Percentiles rank a stretch among this genome's conserved stretches.
Evolutionary conservation across 768 basidiomycete genomes (phyloP).

Genomic region (Hericium alpestre): DNA sequence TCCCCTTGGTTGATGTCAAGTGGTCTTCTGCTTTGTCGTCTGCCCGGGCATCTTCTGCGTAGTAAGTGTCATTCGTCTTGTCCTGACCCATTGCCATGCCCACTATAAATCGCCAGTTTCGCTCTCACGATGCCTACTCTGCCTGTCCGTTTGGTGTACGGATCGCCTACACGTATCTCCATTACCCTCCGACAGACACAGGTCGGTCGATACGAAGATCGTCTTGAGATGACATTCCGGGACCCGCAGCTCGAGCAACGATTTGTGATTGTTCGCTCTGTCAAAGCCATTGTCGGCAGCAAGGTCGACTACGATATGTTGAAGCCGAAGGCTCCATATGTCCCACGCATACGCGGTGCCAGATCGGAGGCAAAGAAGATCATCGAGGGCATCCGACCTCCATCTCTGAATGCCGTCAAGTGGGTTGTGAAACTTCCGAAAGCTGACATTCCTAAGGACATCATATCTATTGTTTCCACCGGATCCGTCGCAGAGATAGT

Average conservation of each 20-base stretch:
- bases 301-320: conserved; percentile 38
- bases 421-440: conserved; percentile 31
- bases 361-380: conserved; percentile 13
- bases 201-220: conserved; percentile 36
- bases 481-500: neutral
- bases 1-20: neutral
- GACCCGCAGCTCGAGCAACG: conserved; percentile 22
- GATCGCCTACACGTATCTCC: neutral
- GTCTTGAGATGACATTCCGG: conserved; percentile 36
- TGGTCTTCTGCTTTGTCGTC: neutral
- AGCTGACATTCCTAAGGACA: conserved; percentile 6
- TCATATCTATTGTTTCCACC: conserved; percentile 3
- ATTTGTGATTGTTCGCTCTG: conserved; percentile 37
- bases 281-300: conserved; percentile 39
- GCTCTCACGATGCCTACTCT: neutral
- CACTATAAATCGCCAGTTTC: neutral
- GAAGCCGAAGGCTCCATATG: conserved; percentile 35
- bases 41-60: too few relatives aligned
- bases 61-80: too few relatives aligned
- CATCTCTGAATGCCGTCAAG: conserved; percentile 30
- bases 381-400: conserved; percentile 26
- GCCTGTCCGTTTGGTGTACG: neutral
- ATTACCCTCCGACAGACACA: conserved; percentile 17
- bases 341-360: conserved; percentile 12
- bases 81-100: neutral